Evolutionary conservation across 768 basidiomycete genomes (phyloP).

Genomic region (Boletus rubropictus): DNA sequence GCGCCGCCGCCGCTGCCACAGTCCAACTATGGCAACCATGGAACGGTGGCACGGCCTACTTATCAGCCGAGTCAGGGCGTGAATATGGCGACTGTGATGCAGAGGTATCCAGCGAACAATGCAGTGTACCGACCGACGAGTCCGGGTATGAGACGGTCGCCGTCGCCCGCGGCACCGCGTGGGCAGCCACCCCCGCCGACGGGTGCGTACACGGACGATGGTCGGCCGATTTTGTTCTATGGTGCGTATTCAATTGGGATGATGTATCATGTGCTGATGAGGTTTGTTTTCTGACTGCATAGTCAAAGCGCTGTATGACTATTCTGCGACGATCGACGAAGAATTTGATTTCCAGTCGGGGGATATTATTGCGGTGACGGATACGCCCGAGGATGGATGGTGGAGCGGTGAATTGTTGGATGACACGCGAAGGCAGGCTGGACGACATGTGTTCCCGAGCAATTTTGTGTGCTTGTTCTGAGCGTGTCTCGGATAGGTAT

Average conservation of each 20-base stretch:
- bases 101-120: constrained; percentile 22
- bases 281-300: not conserved
- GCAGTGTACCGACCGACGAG: constrained; percentile 39
- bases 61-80: constrained; percentile 14
- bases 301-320: constrained; percentile 92
- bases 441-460: constrained; percentile 79
- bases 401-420: constrained; percentile 90
- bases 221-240: constrained; percentile 79
- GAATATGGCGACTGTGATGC: constrained; percentile 31
- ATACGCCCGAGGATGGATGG: constrained; percentile 95
- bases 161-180: constrained; percentile 42
- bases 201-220: constrained; percentile 76
- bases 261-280: not conserved
- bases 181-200: constrained; percentile 46
- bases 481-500: not conserved
- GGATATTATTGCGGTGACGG: constrained; percentile 93
- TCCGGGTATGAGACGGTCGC: constrained; percentile 41
- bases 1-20: constrained; percentile 10
- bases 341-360: constrained; percentile 96
- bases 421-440: constrained; percentile 61
- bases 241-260: constrained; percentile 45
- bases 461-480: constrained; percentile 82
- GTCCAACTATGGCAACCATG: constrained; percentile 6
- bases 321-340: constrained; percentile 76
- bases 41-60: not conserved